Evolutionary conservation across 2,329 filamentous ascomycete species (phyloP).

Genomic region (Mycosphaerella sp.): DNA sequence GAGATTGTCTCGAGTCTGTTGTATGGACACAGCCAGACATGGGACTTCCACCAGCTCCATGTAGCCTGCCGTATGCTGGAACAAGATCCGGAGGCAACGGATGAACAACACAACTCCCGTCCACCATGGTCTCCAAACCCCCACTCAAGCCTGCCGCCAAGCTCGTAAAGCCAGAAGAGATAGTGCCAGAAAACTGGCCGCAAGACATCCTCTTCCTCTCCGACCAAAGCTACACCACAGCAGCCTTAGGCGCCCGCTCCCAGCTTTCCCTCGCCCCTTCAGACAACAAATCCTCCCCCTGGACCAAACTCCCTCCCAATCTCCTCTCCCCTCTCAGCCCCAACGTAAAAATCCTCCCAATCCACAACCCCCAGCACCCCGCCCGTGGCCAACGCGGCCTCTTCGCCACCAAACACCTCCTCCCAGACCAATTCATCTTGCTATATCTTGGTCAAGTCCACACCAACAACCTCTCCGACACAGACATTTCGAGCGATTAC

Average conservation of each 20-base stretch:
- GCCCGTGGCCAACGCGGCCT: conserved; percentile 46
- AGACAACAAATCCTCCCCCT: conserved; percentile 21
- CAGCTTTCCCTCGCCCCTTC: conserved; percentile 25
- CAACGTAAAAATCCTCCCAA: conserved; percentile 40
- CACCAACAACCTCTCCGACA: conserved; percentile 39
- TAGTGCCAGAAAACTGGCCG: conserved; percentile 27
- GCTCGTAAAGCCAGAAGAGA: background rate
- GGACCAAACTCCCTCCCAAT: conserved; percentile 21
- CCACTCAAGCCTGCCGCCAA: background rate
- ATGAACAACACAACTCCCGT: background rate
- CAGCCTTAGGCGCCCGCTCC: conserved; percentile 24
- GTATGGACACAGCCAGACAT: too few relatives aligned
- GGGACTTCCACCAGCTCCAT: background rate
- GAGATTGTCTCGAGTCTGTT: too few relatives aligned
- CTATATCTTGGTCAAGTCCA: conserved; percentile 48
- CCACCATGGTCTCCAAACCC: background rate
- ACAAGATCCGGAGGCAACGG: background rate
- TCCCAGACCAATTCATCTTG: conserved; percentile 44
- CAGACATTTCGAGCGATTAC: conserved; percentile 44
- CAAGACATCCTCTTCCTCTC: conserved; percentile 29
- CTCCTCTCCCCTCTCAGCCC: conserved; percentile 31
- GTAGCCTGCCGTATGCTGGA: background rate
- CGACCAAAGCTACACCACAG: conserved; percentile 30
- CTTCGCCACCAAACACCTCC: conserved; percentile 41
- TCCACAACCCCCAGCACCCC: conserved; percentile 41